Evolutionary conservation across 306 rosid species (phyloP), one percentile per base, ranked within the genome.

Genomic region (Vigna nakashimae): DNA sequence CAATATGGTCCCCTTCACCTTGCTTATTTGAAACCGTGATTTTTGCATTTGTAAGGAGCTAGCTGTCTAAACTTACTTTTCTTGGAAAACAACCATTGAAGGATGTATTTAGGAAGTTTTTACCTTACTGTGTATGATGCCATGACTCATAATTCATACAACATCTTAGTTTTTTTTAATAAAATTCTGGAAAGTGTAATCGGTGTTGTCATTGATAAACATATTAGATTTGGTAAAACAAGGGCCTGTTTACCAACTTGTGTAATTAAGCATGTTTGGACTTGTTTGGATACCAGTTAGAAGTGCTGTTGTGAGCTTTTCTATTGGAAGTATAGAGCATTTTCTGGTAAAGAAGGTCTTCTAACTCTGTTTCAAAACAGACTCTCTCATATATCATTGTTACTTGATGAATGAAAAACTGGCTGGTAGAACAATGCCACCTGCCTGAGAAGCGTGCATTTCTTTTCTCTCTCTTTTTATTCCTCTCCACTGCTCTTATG

Each of bases 391-490:
- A 22, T 36, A 57, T 15, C 32, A 32, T 43, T 43, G 9, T 58
- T 73, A 56, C 75, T 74, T 32, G 2, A 9, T 32, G 2, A 9
- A 63, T 75, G 79, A 64, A 64, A 72, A 26, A 28, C 15, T 52
- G 43, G 32, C 36, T 55, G 43, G 69, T 18, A 43, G 75, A 73
- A 73, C 32, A 8, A 17, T 80, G 20, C 75, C 46, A 22, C 46
- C 12, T 9, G 12, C 32, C 22, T 6, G 36, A 46, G 26, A 60
- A 65, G 52, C 17, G 24, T 74, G 14, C 16, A 12, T 80, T 73
- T 18, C 46, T 13, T 7, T 6, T 56, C 45, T 36, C 4, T 42
- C 46, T 42, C 12, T 9, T 9, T 40, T 9, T 42, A 11, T 16
- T 9, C 3, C 34, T 30, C 48, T 46, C 36, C 50, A 15, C 69